Evolutionary conservation across 768 basidiomycete genomes (phyloP).

Genomic region (Cytidiella melzeri): DNA sequence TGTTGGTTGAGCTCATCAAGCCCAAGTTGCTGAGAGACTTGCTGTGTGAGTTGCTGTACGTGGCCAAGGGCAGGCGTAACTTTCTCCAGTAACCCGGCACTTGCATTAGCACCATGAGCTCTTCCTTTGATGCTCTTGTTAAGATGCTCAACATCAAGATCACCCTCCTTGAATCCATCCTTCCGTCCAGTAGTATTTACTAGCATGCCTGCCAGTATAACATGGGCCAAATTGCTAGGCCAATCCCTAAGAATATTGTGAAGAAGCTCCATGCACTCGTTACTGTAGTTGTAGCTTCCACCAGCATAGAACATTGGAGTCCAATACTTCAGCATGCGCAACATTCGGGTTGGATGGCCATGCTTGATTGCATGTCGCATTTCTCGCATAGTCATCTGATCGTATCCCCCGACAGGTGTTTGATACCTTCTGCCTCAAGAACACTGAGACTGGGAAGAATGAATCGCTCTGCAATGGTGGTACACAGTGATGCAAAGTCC

Average conservation of each 20-base stretch:
- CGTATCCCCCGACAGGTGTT: background rate
- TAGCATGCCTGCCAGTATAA: background rate
- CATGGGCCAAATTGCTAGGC: background rate
- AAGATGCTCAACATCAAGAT: constrained; percentile 1
- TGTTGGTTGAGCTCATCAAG: background rate
- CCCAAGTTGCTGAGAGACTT: background rate
- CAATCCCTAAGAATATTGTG: background rate
- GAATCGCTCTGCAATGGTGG: background rate
- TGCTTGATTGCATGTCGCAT: constrained; percentile 3
- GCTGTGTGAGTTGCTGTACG: background rate
- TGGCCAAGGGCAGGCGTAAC: background rate
- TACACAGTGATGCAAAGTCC: background rate
- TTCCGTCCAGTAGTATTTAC: background rate
- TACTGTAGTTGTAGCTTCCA: constrained; percentile 1
- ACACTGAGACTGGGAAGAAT: background rate
- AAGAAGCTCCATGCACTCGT: constrained; percentile 1
- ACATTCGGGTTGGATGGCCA: background rate
- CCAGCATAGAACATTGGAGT: constrained; percentile 1
- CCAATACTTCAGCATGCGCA: background rate
- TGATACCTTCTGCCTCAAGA: background rate
- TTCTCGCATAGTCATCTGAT: background rate
- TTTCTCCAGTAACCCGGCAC: background rate
- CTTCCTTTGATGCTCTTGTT: constrained; percentile 1
- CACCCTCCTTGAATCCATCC: constrained; percentile 1
- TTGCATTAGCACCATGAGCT: background rate